Evolutionary conservation across 1,284 basidiomycete genomes (phyloP).

Genomic region (Malassezia japonica): DNA sequence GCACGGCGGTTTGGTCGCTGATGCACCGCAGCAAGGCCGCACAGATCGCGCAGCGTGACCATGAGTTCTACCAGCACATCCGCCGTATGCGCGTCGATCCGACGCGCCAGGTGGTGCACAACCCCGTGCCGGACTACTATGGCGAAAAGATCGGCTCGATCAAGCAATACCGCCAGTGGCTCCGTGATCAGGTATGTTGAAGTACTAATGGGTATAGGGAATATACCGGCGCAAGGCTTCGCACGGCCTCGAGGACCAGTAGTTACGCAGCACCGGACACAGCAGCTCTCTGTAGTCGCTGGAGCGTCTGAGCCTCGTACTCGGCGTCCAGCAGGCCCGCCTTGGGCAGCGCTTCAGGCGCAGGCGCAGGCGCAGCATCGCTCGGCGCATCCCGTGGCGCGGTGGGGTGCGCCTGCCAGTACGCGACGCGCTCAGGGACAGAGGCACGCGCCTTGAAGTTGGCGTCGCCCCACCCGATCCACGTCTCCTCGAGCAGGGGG

Average conservation of each 20-base stretch:
- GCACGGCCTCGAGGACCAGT: constrained; percentile 33
- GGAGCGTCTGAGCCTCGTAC: constrained; percentile 13
- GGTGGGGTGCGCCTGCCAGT: not conserved
- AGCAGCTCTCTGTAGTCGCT: constrained; percentile 6
- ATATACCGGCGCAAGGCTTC: constrained; percentile 39
- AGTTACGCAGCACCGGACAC: not conserved
- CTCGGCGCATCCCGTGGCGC: not conserved
- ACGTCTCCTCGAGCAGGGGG: constrained; percentile 29
- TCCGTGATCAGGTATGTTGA: constrained; percentile 34
- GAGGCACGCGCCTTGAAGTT: not conserved
- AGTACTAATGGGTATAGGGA: constrained; percentile 14
- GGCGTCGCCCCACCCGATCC: constrained; percentile 33
- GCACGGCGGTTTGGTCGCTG: constrained; percentile 29
- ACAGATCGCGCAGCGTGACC: constrained; percentile 34
- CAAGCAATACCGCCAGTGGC: constrained; percentile 42
- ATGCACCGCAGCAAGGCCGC: constrained; percentile 28
- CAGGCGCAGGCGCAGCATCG: no score
- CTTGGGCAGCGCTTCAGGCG: not conserved
- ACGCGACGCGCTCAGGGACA: constrained; percentile 1
- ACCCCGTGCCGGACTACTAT: constrained; percentile 43
- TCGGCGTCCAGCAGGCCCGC: constrained; percentile 1
- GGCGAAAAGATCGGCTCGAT: constrained; percentile 43
- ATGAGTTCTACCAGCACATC: constrained; percentile 40
- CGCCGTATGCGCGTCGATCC: constrained; percentile 36
- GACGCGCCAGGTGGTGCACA: constrained; percentile 38